phyloP scores from a whole-genome alignment of 2,329 filamentous ascomycete species.

The Pseudocercospora macadamiae region DNA sequence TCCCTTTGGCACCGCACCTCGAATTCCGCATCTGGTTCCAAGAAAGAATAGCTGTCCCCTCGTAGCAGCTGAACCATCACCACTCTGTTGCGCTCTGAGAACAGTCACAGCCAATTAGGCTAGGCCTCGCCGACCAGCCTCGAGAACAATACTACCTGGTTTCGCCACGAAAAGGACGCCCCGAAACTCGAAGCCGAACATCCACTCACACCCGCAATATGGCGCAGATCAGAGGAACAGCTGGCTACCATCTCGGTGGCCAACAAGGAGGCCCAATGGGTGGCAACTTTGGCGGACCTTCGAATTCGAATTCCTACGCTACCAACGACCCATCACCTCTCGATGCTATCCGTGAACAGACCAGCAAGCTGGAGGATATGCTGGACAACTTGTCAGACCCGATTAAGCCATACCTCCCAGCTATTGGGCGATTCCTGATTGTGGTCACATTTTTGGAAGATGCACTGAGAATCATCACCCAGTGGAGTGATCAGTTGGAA shows the following conservation, averaged over 20 bases:
- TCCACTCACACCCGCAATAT: constrained; percentile 42
- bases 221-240: constrained; percentile 65
- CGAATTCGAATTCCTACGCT: constrained; percentile 53
- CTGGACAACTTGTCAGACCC: constrained; percentile 87
- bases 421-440: constrained; percentile 94
- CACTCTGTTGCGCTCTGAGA: neutral
- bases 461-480: constrained; percentile 91
- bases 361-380: constrained; percentile 96
- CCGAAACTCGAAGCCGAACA: no score
- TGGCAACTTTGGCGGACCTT: constrained; percentile 47
- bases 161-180: no score
- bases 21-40: neutral
- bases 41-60: constrained; percentile 3
- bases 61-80: neutral
- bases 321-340: constrained; percentile 74
- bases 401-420: constrained; percentile 94
- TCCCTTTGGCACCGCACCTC: neutral
- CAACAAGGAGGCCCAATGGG: constrained; percentile 56
- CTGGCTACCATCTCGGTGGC: constrained; percentile 81
- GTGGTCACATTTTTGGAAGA: constrained; percentile 99
- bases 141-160: no score
- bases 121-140: neutral
- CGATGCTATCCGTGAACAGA: constrained; percentile 89
- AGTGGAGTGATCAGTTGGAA: constrained; percentile 93
- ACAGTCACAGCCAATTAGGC: neutral